These are phyloP conservation scores for Sporothrix globosa DNA, from an alignment of 2,329 filamentous ascomycete species.

Conservation along the genomic window DNA sequence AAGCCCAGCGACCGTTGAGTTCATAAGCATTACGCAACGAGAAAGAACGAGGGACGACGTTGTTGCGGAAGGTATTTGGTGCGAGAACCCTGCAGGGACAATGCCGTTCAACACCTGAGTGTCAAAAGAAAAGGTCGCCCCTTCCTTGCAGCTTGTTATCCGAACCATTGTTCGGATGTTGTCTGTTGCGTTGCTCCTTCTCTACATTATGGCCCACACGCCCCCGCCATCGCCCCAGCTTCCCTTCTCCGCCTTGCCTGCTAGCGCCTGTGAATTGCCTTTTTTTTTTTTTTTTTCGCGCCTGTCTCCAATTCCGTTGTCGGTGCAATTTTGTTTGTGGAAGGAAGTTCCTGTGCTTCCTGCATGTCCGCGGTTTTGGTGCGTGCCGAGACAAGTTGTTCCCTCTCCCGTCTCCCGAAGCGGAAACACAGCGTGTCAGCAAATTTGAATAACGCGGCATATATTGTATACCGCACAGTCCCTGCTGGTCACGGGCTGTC, in stretches of 20 bases:
- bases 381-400: conserved; percentile 4
- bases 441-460: conserved; percentile 12
- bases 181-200: conserved; percentile 5
- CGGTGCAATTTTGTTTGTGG: not conserved
- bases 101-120: not conserved
- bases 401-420: conserved; percentile 14
- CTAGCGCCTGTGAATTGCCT: not conserved
- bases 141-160: not conserved
- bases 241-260: conserved; percentile 5
- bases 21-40: not conserved
- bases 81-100: conserved; percentile 1
- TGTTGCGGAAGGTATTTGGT: conserved; percentile 12
- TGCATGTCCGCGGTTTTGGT: conserved; percentile 9
- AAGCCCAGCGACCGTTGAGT: not conserved
- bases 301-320: not conserved
- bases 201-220: not conserved
- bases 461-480: conserved; percentile 1
- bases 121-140: not conserved
- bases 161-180: conserved; percentile 21
- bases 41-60: not conserved
- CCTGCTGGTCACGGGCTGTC: not conserved
- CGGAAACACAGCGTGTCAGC: conserved; percentile 22
- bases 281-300: not conserved
- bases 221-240: conserved; percentile 16
- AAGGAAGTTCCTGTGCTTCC: not conserved